A percentile compares a stretch with the other conserved stretches of the same genome.
phyloP scores from a whole-genome alignment of 257 asterid species.

The Rhazya stricta region DNA sequence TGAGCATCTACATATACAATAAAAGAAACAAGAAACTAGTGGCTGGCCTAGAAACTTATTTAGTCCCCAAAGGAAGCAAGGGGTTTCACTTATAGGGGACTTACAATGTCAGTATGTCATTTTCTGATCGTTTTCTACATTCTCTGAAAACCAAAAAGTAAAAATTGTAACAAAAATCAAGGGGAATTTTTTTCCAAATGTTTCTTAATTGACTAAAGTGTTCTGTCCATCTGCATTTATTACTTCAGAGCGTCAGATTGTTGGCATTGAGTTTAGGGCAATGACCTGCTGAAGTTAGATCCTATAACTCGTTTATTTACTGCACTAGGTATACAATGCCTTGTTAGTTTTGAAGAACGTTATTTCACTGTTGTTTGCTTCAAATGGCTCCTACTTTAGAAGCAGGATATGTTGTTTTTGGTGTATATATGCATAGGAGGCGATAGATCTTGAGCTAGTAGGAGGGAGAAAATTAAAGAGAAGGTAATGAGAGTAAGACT shows the following conservation, averaged over 20 bases:
- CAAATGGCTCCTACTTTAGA: not conserved
- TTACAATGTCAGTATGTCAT: not conserved
- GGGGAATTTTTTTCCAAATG: not conserved
- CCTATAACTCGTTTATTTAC: not conserved
- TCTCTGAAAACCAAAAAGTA: no score
- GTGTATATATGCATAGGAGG: no score
- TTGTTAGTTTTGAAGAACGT: not conserved
- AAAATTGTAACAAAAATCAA: no score
- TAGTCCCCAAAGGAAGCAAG: not conserved
- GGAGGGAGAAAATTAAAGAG: no score
- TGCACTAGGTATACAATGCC: not conserved
- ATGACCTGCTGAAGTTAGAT: not conserved
- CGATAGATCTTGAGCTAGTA: no score
- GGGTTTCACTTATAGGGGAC: not conserved
- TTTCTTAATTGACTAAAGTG: not conserved
- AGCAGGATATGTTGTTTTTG: no score
- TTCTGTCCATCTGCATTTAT: not conserved
- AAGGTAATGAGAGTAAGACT: no score
- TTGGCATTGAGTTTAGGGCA: not conserved
- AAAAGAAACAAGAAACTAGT: not conserved
- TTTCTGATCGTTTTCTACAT: not conserved
- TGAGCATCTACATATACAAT: not conserved
- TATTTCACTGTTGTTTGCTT: not conserved
- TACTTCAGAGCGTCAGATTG: not conserved
- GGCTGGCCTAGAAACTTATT: not conserved